Base-by-base conservation (phyloP, 164 flowering plant genomes). In the Saururus chinensis region DNA sequence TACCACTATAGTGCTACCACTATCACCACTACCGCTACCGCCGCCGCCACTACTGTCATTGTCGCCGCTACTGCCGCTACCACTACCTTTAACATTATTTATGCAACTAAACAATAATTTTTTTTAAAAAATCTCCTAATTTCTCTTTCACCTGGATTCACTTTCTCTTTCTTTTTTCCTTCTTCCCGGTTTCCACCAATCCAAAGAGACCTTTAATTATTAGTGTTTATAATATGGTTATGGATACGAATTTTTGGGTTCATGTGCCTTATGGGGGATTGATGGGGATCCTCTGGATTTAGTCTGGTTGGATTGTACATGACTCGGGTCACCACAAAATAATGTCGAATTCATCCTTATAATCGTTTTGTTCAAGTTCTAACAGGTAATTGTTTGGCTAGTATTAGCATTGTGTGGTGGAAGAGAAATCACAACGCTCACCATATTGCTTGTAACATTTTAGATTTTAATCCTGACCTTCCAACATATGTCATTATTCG, bases 331-430 rank as follows among this genome's bases (percentile, higher is more conserved):
- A 85, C 66, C 81, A 81, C 58, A 66, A 71, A 53, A 66, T 80
- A 0, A 80, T 85, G 84, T 37, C 71, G 7, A 72, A 62, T 53
- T 71, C 53, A 10, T 66, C 67, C 13, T n/a, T 61, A 45, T 14
- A 85, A 81, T 54, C 65, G 75, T 19, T 57, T 80, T 19, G 74
- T 69, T 2, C 86, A 81, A 64, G 56, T 84, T 0, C 35, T 84
- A 4, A 57, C 80, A 24, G 89, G 89, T 2, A 84, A 84, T 67
- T 84, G 87, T 53, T 12, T 84, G 1, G 64, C 87, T 1, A 87
- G 86, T 53, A 76, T 84, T 62, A 82, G 90, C 69, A 84, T 84
- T 22, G 90, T 72, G 12, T 84, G 90, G 90, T 84, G 90, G 90
- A 84, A 82, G 60, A 79, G 85, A 80, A 81, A 77, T 19, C 88